Evolutionary conservation across 805 yeast genomes (phyloP), one percentile per base, ranked within the genome.

Genomic region (Candida awuae): DNA sequence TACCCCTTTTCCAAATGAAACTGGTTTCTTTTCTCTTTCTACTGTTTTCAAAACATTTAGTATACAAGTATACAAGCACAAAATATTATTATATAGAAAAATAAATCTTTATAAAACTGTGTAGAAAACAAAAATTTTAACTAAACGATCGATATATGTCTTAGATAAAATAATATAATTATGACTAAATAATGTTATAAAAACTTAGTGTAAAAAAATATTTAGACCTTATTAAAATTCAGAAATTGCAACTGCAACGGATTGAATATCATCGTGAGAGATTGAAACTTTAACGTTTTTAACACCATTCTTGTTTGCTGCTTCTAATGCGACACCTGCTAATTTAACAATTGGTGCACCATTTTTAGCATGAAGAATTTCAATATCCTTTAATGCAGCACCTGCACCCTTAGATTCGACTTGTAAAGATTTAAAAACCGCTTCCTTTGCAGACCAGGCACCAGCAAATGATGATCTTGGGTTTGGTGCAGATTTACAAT

Each of bases 391-490:
- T 67, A 92, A 73, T 25, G 94, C 71, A 28, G 98, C 97, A 45
- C 97, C 98, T 13, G 90, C 96, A 44, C 99, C 99, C 58, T 79
- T 75, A 34, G 94, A 78, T 56, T 75, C 73, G 46, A 85, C 94
- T 45, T 92, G 88, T 56, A 92, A 70, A 15, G 95, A 84, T 70
- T 92, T 92, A 80, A 92, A 92, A 26, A 88, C 97, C 31, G 99
- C 98, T 68, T 92, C 99, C 67, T 92, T 92, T 32, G 98, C 98
- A 22, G 96, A 85, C 99, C 99, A 92, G 32, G 94, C 83, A 34
- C 99, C 99, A 20, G 98, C 87, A 64, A 74, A 92, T 4, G 97
- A 85, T 12, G 97, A 85, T 55, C 77, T 83, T 37, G 92, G 84
- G 49, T 72, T 71, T 31, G 97, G 70, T 23, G 96, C 77, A 25